phyloP scores from a whole-genome alignment of 257 asterid genomes.

The Knoxia roxburghii region DNA sequence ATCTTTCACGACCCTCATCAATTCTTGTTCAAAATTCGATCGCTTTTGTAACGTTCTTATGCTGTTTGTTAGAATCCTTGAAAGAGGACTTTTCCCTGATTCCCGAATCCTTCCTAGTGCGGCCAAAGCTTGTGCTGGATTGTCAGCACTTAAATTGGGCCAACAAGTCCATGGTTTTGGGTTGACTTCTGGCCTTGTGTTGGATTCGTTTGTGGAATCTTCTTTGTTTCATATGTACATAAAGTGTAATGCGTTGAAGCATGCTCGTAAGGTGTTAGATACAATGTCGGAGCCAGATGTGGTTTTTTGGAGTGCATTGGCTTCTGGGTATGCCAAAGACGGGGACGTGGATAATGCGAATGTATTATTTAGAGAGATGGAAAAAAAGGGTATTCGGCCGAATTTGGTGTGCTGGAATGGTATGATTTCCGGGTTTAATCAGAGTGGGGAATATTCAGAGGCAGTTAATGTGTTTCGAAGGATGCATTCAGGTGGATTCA shows the following conservation, averaged over 20 bases:
- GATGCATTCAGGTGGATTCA: slow-evolving; percentile 56
- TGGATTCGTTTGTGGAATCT: slow-evolving; percentile 62
- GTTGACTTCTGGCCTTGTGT: slow-evolving; percentile 45
- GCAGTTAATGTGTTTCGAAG: slow-evolving; percentile 52
- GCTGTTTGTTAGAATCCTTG: slow-evolving; percentile 45
- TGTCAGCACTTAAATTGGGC: slow-evolving; percentile 39
- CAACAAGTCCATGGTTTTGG: slow-evolving; percentile 74
- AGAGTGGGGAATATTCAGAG: slow-evolving; percentile 55
- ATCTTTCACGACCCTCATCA: slow-evolving; percentile 52
- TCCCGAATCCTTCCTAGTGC: slow-evolving; percentile 59
- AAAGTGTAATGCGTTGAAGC: slow-evolving; percentile 41
- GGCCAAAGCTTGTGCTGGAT: slow-evolving; percentile 65
- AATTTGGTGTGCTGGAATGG: slow-evolving; percentile 86
- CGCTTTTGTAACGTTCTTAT: slow-evolving; percentile 33
- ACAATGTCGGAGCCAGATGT: slow-evolving; percentile 53
- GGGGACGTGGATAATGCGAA: slow-evolving; percentile 54
- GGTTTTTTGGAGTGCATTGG: slow-evolving; percentile 71
- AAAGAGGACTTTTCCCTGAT: slow-evolving; percentile 43
- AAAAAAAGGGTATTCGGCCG: slow-evolving; percentile 45
- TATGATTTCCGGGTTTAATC: slow-evolving; percentile 90
- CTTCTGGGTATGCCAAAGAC: slow-evolving; percentile 71
- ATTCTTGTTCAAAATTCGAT: slow-evolving; percentile 52
- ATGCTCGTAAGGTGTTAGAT: slow-evolving; percentile 52
- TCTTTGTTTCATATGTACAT: slow-evolving; percentile 61
- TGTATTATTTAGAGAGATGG: slow-evolving; percentile 39